Evolutionary conservation across 805 yeast genomes (phyloP).

Genomic region (Barnettozyma sucrosica): DNA sequence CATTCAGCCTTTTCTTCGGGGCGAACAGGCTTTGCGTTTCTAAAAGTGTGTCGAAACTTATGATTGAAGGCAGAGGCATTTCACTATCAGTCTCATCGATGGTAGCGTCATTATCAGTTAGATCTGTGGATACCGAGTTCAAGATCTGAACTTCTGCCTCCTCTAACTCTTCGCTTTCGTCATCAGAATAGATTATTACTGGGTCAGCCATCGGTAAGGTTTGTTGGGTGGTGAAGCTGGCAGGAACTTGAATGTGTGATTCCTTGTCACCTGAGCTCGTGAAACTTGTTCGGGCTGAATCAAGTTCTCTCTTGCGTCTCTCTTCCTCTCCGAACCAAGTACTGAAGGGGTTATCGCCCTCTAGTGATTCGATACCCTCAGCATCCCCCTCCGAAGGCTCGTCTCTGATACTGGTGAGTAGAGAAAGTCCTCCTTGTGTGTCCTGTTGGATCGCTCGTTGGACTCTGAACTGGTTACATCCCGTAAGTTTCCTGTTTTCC

Average conservation of each 20-base stretch:
- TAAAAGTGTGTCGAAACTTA: background rate
- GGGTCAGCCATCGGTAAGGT: background rate
- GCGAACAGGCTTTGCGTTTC: background rate
- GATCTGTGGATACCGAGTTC: background rate
- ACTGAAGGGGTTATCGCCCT: background rate
- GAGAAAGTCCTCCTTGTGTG: background rate
- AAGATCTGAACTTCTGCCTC: background rate
- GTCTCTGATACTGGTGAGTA: background rate
- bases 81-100: background rate
- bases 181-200: background rate
- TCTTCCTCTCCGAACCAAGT: background rate
- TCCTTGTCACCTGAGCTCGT: background rate
- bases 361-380: background rate
- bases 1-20: background rate
- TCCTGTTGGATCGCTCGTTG: background rate
- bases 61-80: background rate
- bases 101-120: background rate
- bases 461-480: slow-evolving; percentile 7
- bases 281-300: background rate
- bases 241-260: background rate
- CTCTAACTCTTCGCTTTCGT: background rate
- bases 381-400: background rate
- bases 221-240: background rate
- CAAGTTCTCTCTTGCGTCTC: background rate
- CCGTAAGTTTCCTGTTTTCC: background rate